Conservation (phyloP, 2,329 filamentous ascomycete species). For the Apiospora malaysiana region DNA sequence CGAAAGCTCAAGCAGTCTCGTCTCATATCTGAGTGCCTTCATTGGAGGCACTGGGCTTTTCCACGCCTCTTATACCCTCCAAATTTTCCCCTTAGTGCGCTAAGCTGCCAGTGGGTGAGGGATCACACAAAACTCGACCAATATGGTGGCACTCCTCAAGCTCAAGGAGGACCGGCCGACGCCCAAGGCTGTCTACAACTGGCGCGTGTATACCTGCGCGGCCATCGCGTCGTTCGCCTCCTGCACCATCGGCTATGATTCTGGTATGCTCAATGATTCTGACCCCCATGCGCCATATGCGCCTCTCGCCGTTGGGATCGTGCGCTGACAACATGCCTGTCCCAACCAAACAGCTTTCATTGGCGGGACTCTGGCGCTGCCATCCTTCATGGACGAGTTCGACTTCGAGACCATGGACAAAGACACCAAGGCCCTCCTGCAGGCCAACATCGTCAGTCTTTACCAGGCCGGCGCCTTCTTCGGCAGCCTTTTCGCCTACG, state of each 20-base stretch:
- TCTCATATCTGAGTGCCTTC: background rate
- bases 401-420: conserved; percentile 57
- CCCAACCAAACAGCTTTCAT: conserved; percentile 64
- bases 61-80: background rate
- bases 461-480: conserved; percentile 88
- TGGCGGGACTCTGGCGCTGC: conserved; percentile 74
- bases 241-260: conserved; percentile 68
- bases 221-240: conserved; percentile 61
- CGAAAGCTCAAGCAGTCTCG: no score
- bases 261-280: conserved; percentile 31
- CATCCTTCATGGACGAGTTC: conserved; percentile 74
- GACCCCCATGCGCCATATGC: background rate
- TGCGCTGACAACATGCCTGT: background rate
- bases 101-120: background rate
- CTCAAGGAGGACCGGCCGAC: conserved; percentile 63
- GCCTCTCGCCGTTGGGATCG: no score
- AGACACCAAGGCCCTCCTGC: conserved; percentile 61
- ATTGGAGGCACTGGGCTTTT: background rate
- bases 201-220: conserved; percentile 62
- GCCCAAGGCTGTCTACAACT: conserved; percentile 64
- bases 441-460: conserved; percentile 78
- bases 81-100: background rate
- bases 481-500: conserved; percentile 73
- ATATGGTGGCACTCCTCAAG: conserved; percentile 55
- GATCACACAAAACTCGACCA: conserved; percentile 22